These are phyloP conservation scores for Biscogniauxia sp. DNA, from an alignment of 2,329 filamentous ascomycete genomes.

Conservation along the genomic window DNA sequence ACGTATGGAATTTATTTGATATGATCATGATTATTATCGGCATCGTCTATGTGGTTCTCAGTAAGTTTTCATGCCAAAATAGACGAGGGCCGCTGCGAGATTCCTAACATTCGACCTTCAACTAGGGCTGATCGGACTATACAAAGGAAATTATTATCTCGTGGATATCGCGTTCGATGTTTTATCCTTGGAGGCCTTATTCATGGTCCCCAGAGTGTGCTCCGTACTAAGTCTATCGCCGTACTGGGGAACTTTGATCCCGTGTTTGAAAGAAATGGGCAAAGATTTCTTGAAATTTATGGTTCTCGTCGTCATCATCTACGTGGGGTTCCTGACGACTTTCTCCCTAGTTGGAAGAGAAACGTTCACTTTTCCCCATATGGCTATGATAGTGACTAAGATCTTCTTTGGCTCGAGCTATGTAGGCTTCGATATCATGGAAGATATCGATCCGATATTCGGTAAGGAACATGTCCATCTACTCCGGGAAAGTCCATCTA, in stretches of 20 bases:
- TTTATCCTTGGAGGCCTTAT: slow-evolving; percentile 82
- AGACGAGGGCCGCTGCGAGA: background rate
- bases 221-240: slow-evolving; percentile 83
- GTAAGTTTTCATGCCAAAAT: slow-evolving; percentile 48
- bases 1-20: slow-evolving; percentile 78
- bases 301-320: slow-evolving; percentile 72
- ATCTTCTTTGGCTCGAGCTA: slow-evolving; percentile 78
- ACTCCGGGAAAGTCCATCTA: background rate
- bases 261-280: slow-evolving; percentile 90
- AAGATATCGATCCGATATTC: slow-evolving; percentile 56
- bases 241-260: slow-evolving; percentile 87
- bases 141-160: slow-evolving; percentile 56
- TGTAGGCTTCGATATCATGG: slow-evolving; percentile 69
- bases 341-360: slow-evolving; percentile 77
- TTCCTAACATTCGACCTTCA: background rate
- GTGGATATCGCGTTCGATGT: slow-evolving; percentile 84
- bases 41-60: slow-evolving; percentile 65
- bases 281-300: slow-evolving; percentile 79
- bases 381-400: slow-evolving; percentile 75
- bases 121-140: slow-evolving; percentile 65
- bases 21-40: slow-evolving; percentile 73
- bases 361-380: slow-evolving; percentile 60
- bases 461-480: slow-evolving; percentile 26
- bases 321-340: slow-evolving; percentile 85
- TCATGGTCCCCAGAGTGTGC: slow-evolving; percentile 85